Conservation (phyloP, 495 filamentous ascomycete species). For the Filosporella fistucella region DNA sequence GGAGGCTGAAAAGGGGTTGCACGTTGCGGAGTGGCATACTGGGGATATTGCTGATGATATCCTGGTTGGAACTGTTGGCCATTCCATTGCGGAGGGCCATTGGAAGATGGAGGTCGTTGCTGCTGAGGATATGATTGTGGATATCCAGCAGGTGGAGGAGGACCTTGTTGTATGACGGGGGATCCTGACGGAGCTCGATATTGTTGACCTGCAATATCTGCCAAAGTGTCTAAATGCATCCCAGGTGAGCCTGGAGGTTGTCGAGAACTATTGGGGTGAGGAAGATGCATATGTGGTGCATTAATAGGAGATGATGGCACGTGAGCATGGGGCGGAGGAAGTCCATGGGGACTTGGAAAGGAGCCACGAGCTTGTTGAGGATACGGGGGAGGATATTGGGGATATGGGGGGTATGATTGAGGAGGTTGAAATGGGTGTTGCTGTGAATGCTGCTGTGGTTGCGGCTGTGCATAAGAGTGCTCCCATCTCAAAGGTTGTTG, state of each 20-base stretch:
- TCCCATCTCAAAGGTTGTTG: constrained; percentile 39
- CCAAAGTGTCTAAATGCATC: constrained; percentile 19
- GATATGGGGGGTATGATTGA: constrained; percentile 3
- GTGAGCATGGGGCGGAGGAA: constrained; percentile 25
- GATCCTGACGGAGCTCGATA: constrained; percentile 19
- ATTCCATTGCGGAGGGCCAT: constrained; percentile 42
- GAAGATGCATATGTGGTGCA: constrained; percentile 12
- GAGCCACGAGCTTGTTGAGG: constrained; percentile 15
- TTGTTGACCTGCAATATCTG: constrained; percentile 22
- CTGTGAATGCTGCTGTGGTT: constrained; percentile 7
- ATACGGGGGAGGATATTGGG: constrained; percentile 8
- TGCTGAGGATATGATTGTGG: constrained; percentile 8
- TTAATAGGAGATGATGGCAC: constrained; percentile 23
- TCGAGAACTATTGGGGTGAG: constrained; percentile 14
- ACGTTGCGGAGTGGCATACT: constrained; percentile 7
- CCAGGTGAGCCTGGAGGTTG: constrained; percentile 17
- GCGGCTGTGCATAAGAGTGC: constrained; percentile 32
- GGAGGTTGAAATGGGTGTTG: constrained; percentile 4
- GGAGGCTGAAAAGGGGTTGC: constrained; percentile 13
- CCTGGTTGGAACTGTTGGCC: constrained; percentile 7
- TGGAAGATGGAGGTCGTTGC: constrained; percentile 11
- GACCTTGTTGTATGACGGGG: constrained; percentile 15
- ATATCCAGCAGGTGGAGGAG: constrained; percentile 25
- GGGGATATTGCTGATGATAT: constrained; percentile 9
- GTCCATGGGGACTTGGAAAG: constrained; percentile 13